Evolutionary conservation across 768 basidiomycete genomes (phyloP), one percentile per base, ranked within the genome.

Genomic region (Lyophyllum decastes): DNA sequence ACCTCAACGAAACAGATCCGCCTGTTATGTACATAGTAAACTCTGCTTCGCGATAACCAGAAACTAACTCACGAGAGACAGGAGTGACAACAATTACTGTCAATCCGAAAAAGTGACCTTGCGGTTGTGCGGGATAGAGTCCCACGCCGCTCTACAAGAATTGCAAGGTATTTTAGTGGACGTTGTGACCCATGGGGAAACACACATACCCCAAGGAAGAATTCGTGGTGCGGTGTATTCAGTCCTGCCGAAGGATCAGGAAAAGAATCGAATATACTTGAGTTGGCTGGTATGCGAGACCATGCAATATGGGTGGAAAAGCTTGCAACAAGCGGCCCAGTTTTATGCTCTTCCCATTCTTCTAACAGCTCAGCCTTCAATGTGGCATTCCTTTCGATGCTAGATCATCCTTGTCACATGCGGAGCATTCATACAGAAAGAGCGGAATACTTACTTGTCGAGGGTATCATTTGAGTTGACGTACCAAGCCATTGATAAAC

Each of bases 1-100:
- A 76, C 48, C 67, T 74, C 60, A 79, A 48, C 3, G 59, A 64
- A n/a, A 71, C 22, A 5, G 58, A 47, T 16, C 70, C 70, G 47
- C 69, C 69, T 70, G 44, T 21, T 33, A 33, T 33, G 30, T 11
- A n/a, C 30, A 11, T 33, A 5, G 30, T 33, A 33, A 33, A 11
- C 11, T 33, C 6, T 33, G 30, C 6, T 33, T 33, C 30, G 30
- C 5, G 11, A 33, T 33, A 11, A 33, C 11, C 11, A 11, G 5
- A 11, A 11, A 33, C 30, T 6, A 33, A 33, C 30, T 33, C 11
- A 33, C 30, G 30, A 33, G 30, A 33, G 11, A 33, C 30, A 6
- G 30, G 30, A 33, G 30, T 33, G 11, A 33, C 30, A 33, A 33
- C 30, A 11, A 33, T 11, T 11, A 11, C 30, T 6, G 30, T 33